These are phyloP conservation scores for Dalechampia spathulata DNA, from an alignment of 441 rosid species.

Conservation along the genomic window DNA sequence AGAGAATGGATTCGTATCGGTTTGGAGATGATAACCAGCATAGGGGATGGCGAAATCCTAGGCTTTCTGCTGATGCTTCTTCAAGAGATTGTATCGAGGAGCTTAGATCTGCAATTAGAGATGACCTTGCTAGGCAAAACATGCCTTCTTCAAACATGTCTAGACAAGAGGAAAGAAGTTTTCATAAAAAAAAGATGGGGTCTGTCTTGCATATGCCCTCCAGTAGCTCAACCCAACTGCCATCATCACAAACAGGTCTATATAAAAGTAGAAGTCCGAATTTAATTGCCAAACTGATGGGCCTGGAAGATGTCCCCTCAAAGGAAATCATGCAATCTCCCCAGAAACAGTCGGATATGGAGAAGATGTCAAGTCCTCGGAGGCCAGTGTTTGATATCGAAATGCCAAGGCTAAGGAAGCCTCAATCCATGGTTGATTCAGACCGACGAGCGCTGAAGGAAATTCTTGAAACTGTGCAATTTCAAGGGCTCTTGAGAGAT, in stretches of 20 bases:
- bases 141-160: constrained; percentile 29
- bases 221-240: constrained; percentile 63
- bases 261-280: constrained; percentile 35
- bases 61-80: constrained; percentile 41
- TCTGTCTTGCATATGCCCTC: constrained; percentile 46
- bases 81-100: constrained; percentile 53
- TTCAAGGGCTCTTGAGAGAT: constrained; percentile 35
- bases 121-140: constrained; percentile 56
- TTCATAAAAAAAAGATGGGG: constrained; percentile 23
- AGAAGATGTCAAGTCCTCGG: too few relatives aligned
- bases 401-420: constrained; percentile 30
- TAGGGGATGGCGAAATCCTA: too few relatives aligned
- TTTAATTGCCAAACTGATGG: constrained; percentile 93
- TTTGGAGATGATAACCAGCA: constrained; percentile 29
- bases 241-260: constrained; percentile 30
- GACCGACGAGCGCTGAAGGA: constrained; percentile 35
- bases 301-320: constrained; percentile 58
- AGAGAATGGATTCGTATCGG: constrained; percentile 28
- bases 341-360: constrained; percentile 19
- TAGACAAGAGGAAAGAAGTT: constrained; percentile 19
- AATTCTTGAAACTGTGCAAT: constrained; percentile 38
- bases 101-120: constrained; percentile 48
- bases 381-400: constrained; percentile 29
- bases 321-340: constrained; percentile 21
- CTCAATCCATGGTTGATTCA: constrained; percentile 18